Base-by-base conservation (phyloP, 139 green algal species). In the Diplosphaera chodatii region DNA sequence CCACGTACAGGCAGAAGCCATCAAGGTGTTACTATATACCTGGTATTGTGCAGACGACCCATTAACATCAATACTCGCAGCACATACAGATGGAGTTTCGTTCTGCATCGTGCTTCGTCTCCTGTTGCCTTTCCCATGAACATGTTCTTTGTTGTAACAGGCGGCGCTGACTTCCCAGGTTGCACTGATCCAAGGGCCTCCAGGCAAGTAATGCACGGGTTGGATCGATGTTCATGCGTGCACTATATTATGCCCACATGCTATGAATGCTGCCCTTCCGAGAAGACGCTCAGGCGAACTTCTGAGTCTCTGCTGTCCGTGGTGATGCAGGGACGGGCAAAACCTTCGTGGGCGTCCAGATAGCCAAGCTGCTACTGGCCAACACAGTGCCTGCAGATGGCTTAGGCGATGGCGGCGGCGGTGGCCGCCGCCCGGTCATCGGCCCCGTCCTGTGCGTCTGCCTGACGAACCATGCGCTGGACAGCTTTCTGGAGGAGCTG, bases 391-490 rank as follows among this genome's bases (percentile, higher is more conserved):
- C n/a, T n/a, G n/a, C n/a, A n/a, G n/a, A n/a, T n/a, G n/a, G n/a
- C n/a, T n/a, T n/a, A n/a, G n/a, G n/a, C n/a, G n/a, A n/a, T n/a
- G n/a, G n/a, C n/a, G n/a, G n/a, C n/a, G n/a, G n/a, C n/a, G n/a
- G n/a, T n/a, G n/a, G n/a, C n/a, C n/a, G n/a, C n/a, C n/a, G n/a
- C n/a, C 83, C 77, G 31, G 41, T 68, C 40, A 62, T 83, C 20
- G 82, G 82, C 18, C 86, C 83, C 18, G 81, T 93, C 23, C 78
- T 93, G 66, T 82, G 80, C 40, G 73, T 91, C 27, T 90, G 80
- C 66, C 89, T 83, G 76, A 93, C 87, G n/a, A 93, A 93, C 72
- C 88, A 93, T 64, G 88, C 88, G 13, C 72, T 92, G 66, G 88
- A 94, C 55, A 71, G 78, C 67, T 91, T 93, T 63, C 77, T 93